Conservation (phyloP, 2,329 filamentous ascomycete genomes). For the Pezicula radicicola region DNA sequence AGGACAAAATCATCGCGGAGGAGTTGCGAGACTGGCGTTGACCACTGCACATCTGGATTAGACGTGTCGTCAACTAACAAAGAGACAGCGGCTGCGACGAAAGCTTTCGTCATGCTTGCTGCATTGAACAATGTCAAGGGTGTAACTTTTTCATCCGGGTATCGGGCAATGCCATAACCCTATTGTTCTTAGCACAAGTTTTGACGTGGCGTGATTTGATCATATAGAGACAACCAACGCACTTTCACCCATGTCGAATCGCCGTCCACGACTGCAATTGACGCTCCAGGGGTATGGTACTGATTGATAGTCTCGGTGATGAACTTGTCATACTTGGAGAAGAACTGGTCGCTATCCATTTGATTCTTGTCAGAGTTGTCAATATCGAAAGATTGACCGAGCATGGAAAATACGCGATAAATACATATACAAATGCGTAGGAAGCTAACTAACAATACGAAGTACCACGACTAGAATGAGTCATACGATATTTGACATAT, state of each 20-base stretch:
- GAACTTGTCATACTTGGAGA: neutral
- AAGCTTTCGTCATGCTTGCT: conserved; percentile 53
- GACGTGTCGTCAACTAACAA: conserved; percentile 42
- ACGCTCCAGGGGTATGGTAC: conserved; percentile 39
- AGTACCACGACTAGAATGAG: too few relatives aligned
- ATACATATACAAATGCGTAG: too few relatives aligned
- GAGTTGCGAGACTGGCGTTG: conserved; percentile 41
- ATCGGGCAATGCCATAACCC: conserved; percentile 33
- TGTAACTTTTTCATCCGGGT: conserved; percentile 34
- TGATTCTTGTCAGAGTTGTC: neutral
- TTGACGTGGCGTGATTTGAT: neutral
- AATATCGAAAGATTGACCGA: too few relatives aligned
- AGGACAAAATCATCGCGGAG: conserved; percentile 51
- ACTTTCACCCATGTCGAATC: conserved; percentile 37
- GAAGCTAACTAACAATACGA: too few relatives aligned
- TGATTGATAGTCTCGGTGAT: neutral
- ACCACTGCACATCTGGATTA: conserved; percentile 31
- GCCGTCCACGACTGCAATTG: conserved; percentile 43
- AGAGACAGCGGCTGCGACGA: conserved; percentile 46
- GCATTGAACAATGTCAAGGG: conserved; percentile 49
- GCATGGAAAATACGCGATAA: too few relatives aligned
- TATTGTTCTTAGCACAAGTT: neutral
- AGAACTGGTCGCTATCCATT: neutral
- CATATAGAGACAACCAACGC: conserved; percentile 10
- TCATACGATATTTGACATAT: too few relatives aligned